These are phyloP conservation scores for Phialophora macrospora DNA, from an alignment of 2,329 filamentous ascomycete species.

Conservation along the genomic window DNA sequence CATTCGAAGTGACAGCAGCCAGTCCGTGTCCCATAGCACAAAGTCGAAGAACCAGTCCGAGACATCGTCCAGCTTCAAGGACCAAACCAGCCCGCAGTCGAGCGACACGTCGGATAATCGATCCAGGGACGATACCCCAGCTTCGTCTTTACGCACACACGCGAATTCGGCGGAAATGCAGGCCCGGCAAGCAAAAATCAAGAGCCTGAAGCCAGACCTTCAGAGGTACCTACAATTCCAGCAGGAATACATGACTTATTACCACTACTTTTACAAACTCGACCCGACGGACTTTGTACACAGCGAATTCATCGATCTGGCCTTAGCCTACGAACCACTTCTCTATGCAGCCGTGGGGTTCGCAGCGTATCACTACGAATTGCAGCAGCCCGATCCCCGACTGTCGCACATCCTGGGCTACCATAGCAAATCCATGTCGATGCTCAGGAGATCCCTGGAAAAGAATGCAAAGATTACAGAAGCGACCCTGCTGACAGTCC, in stretches of 20 bases:
- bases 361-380: slow-evolving; percentile 80
- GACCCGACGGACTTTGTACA: slow-evolving; percentile 76
- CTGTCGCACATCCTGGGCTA: slow-evolving; percentile 84
- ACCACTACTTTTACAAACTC: slow-evolving; percentile 79
- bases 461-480: slow-evolving; percentile 72
- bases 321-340: slow-evolving; percentile 77
- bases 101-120: slow-evolving; percentile 52
- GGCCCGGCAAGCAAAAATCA: slow-evolving; percentile 36
- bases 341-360: slow-evolving; percentile 88
- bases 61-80: slow-evolving; percentile 40
- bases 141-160: slow-evolving; percentile 36
- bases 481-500: slow-evolving; percentile 79
- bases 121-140: slow-evolving; percentile 44
- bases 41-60: slow-evolving; percentile 39
- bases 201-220: slow-evolving; percentile 68
- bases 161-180: slow-evolving; percentile 34
- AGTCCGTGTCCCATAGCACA: slow-evolving; percentile 40
- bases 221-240: slow-evolving; percentile 81
- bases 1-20: slow-evolving; percentile 33
- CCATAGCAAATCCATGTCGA: slow-evolving; percentile 83
- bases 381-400: slow-evolving; percentile 71
- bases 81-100: slow-evolving; percentile 53
- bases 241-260: slow-evolving; percentile 73
- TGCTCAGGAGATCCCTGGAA: slow-evolving; percentile 73
- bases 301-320: slow-evolving; percentile 70